Percentiles rank a stretch among this genome's conserved stretches.
These are phyloP conservation scores for Licmophora abbreviata DNA, from an alignment of 108 stramenopile genomes.

Conservation along the genomic window DNA sequence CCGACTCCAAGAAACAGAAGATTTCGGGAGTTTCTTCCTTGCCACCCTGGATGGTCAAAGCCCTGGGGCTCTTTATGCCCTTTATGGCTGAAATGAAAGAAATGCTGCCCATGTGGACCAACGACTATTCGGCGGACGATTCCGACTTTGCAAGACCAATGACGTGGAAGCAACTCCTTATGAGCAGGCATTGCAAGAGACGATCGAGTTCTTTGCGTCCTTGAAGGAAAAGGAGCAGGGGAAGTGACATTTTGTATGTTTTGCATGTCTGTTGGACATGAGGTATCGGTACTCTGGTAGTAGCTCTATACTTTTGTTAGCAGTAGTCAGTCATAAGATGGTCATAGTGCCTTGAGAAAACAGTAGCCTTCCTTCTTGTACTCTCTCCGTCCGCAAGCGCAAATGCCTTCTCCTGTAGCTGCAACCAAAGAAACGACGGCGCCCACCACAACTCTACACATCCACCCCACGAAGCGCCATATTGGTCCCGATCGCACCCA, in stretches of 20 bases:
- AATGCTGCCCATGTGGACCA: slow-evolving; percentile 23
- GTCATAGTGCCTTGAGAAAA: too few species aligned
- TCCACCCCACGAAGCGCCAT: slow-evolving; percentile 5
- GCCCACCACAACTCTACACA: neutral
- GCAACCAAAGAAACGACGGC: too few species aligned
- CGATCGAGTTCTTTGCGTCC: slow-evolving; percentile 10
- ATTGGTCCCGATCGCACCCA: slow-evolving; percentile 62
- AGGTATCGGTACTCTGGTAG: too few species aligned
- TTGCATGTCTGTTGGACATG: too few species aligned
- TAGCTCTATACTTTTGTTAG: too few species aligned
- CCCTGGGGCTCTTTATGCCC: slow-evolving; percentile 10
- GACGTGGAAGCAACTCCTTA: slow-evolving; percentile 18
- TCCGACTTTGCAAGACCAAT: slow-evolving; percentile 18
- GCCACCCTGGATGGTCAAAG: slow-evolving; percentile 3
- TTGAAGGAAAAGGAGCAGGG: too few species aligned
- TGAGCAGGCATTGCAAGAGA: slow-evolving; percentile 15
- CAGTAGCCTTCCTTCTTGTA: too few species aligned
- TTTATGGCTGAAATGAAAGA: slow-evolving; percentile 25
- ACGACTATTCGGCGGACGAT: slow-evolving; percentile 27
- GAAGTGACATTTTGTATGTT: too few species aligned
- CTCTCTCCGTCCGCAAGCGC: too few species aligned
- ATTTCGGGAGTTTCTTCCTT: slow-evolving; percentile 3
- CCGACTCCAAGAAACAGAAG: slow-evolving; percentile 10
- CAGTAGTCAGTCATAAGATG: too few species aligned
- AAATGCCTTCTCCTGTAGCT: too few species aligned